Percentiles rank a stretch among this genome's conserved stretches.
These are phyloP conservation scores for Linum lewisii DNA, from an alignment of 345 rosid species.

Conservation along the genomic window DNA sequence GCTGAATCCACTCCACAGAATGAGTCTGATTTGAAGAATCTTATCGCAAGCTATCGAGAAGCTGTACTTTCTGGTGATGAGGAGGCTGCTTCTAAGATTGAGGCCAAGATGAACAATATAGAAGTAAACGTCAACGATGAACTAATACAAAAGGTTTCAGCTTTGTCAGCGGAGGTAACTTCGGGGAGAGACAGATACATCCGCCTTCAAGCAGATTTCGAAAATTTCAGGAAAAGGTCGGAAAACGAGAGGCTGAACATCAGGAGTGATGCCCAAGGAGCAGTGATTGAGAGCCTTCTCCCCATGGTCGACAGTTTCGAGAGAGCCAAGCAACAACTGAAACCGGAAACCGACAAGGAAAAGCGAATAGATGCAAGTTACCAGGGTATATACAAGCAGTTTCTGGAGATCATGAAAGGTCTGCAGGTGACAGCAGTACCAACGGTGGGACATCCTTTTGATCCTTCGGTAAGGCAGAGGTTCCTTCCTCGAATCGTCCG, in stretches of 20 bases:
- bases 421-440: constrained; percentile 81
- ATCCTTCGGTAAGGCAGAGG: constrained; percentile 69
- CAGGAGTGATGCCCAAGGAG: constrained; percentile 87
- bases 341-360: constrained; percentile 80
- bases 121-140: constrained; percentile 48
- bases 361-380: constrained; percentile 82
- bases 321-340: constrained; percentile 85
- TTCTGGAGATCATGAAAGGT: constrained; percentile 60
- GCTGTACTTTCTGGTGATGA: constrained; percentile 54
- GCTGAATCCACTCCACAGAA: constrained; percentile 11
- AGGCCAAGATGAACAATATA: constrained; percentile 49
- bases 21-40: constrained; percentile 23
- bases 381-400: constrained; percentile 91
- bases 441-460: constrained; percentile 73
- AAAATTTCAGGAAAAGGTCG: constrained; percentile 90
- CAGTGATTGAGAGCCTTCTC: constrained; percentile 72
- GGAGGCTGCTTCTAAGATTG: constrained; percentile 46
- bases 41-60: constrained; percentile 39
- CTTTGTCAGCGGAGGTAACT: constrained; percentile 53
- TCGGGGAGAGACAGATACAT: constrained; percentile 65
- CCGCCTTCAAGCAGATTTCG: constrained; percentile 90
- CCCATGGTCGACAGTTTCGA: constrained; percentile 85
- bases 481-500: constrained; percentile 7
- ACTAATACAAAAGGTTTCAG: constrained; percentile 45
- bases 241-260: constrained; percentile 76